Conservation (phyloP, 116 monocot species). For the Cymodocea nodosa region DNA sequence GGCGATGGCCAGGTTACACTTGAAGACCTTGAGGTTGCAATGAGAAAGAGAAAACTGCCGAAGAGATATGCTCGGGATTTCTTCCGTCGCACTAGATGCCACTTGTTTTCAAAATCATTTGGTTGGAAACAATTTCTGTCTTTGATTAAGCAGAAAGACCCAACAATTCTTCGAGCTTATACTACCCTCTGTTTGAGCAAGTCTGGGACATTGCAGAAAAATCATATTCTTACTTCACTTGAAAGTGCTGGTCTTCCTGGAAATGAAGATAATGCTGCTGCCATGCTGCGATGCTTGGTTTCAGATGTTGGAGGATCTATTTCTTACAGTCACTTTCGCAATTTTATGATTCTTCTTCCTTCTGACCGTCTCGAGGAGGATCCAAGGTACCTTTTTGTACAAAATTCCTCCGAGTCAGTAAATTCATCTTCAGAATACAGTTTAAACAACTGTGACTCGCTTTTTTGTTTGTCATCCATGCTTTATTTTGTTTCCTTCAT, state of each 20-base stretch:
- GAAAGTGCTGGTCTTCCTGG: slow-evolving; percentile 65
- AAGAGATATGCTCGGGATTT: slow-evolving; percentile 64
- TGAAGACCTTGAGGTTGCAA: slow-evolving; percentile 87
- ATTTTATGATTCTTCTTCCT: slow-evolving; percentile 81
- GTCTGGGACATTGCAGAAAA: slow-evolving; percentile 57
- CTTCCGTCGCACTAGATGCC: slow-evolving; percentile 42
- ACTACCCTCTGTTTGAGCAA: slow-evolving; percentile 77
- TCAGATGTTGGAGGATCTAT: slow-evolving; percentile 56
- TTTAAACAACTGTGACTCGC: not conserved
- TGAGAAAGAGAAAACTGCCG: slow-evolving; percentile 71
- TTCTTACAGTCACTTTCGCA: slow-evolving; percentile 76
- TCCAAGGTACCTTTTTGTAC: slow-evolving; percentile 35
- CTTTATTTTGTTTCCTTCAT: too few species aligned
- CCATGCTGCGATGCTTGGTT: slow-evolving; percentile 83
- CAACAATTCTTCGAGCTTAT: slow-evolving; percentile 78
- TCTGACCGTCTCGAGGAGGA: slow-evolving; percentile 76
- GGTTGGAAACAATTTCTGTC: slow-evolving; percentile 86
- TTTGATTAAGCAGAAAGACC: slow-evolving; percentile 87
- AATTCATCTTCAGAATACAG: not conserved
- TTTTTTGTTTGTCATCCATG: too few species aligned
- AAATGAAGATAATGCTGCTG: slow-evolving; percentile 78
- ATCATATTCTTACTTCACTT: slow-evolving; percentile 55
- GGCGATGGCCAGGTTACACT: slow-evolving; percentile 81
- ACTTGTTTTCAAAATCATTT: slow-evolving; percentile 84
- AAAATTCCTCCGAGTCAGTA: not conserved